A percentile compares a stretch with the other conserved stretches of the same genome.
Conservation (phyloP, 345 rosid species). For the Orychophragmus violaceus region DNA sequence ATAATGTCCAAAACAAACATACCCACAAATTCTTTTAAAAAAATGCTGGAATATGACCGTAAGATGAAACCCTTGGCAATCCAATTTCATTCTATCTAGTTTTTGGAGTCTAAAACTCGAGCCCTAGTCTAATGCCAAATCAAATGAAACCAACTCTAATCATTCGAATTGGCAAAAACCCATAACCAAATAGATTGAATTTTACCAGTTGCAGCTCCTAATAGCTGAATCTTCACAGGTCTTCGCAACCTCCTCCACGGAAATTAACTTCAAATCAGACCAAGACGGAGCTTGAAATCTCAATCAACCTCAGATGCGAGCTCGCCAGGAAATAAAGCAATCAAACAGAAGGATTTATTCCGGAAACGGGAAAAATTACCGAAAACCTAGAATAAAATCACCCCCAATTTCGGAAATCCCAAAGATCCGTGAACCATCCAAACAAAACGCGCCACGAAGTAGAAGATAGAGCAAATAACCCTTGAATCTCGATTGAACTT, state of each 20-base stretch:
- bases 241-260: neutral
- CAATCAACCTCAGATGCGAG: conserved; percentile 1
- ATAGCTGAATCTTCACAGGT: neutral
- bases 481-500: neutral
- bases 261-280: conserved; percentile 6
- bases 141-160: conserved; percentile 5
- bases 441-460: neutral
- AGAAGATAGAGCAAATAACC: neutral
- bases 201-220: conserved; percentile 20
- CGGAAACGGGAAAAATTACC: neutral
- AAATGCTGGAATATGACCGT: no score
- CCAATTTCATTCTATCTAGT: neutral
- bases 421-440: conserved; percentile 17
- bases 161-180: neutral
- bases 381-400: conserved; percentile 28
- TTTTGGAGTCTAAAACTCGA: neutral
- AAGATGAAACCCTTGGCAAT: no score
- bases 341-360: neutral
- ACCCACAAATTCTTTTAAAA: neutral
- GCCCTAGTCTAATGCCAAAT: conserved; percentile 18
- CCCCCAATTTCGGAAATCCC: conserved; percentile 12
- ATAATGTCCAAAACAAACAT: neutral
- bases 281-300: neutral
- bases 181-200: neutral
- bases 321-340: conserved; percentile 1